phyloP scores from a whole-genome alignment of 257 asterid species.

The Oldenlandia corymbosa region DNA sequence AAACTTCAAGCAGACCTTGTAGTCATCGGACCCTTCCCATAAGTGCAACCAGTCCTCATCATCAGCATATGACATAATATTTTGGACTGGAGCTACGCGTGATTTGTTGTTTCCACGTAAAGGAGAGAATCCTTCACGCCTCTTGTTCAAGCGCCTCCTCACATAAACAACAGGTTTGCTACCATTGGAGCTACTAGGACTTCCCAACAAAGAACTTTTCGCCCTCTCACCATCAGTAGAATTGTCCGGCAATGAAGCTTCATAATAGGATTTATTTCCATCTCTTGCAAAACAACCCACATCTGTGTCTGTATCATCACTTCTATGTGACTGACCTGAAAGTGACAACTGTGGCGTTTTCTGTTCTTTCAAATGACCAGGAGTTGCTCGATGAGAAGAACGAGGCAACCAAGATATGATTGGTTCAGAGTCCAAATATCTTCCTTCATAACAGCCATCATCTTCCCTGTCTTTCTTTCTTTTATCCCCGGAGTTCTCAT shows the following conservation, averaged over 20 bases:
- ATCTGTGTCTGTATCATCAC: conserved; percentile 30
- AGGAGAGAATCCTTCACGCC: conserved; percentile 24
- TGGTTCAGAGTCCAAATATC: conserved; percentile 72
- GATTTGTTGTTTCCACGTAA: conserved; percentile 32
- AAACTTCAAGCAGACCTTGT: conserved; percentile 18
- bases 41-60: conserved; percentile 20
- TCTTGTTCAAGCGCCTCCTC: conserved; percentile 54
- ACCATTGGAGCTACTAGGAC: conserved; percentile 28
- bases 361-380: conserved; percentile 48
- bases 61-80: conserved; percentile 17
- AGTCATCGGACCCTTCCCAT: conserved; percentile 12
- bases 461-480: conserved; percentile 36
- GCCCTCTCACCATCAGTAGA: conserved; percentile 25
- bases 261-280: conserved; percentile 29
- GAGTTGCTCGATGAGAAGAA: conserved; percentile 68
- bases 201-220: conserved; percentile 31
- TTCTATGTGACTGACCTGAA: conserved; percentile 33
- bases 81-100: conserved; percentile 22
- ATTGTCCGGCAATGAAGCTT: conserved; percentile 32
- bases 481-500: conserved; percentile 23
- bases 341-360: conserved; percentile 32
- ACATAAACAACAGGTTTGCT: conserved; percentile 52
- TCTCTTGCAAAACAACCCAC: conserved; percentile 26
- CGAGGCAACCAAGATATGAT: conserved; percentile 88
- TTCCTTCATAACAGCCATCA: conserved; percentile 40